Evolutionary conservation across 2,329 filamentous ascomycete genomes (phyloP), one percentile per base, ranked within the genome.

Genomic region (Aspergillus latus): DNA sequence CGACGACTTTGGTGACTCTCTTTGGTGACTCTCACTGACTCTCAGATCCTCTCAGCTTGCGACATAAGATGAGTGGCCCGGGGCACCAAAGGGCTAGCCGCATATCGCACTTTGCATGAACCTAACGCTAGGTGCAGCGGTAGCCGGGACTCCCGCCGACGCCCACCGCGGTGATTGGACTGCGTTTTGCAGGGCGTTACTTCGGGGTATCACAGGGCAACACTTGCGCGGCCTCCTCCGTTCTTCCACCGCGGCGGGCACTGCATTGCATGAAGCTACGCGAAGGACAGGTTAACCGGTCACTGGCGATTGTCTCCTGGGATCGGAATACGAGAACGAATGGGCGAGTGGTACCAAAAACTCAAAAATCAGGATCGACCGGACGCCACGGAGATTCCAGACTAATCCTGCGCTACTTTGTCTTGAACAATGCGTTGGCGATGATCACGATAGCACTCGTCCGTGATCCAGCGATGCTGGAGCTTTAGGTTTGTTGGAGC

Each of bases 121-220:
- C 30, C 29, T 26, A 48, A 34, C 8, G n/a, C 30, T 34, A 34
- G 32, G 46, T 49, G 26, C 34, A 16, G 32, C 32, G 16, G 16
- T 47, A 47, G 34, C 10, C 28, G 36, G 36, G 36, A 37, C 16
- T 15, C 8, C 28, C n/a, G 21, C 21, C 3, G 47, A 21, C 47
- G 15, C n/a, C 32, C n/a, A 26, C 5, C 32, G 8, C 26, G 16
- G 29, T 52, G 32, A 45, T 51, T 51, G 49, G 48, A 11, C 16
- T 16, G 34, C 11, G 21, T 37, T 11, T 37, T 11, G 7, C 15
- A 15, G 5, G 39, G 49, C 40, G 29, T 16, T 45, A 36, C 49
- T 37, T 52, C 40, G 49, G 30, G n/a, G 50, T 37, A 46, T 52
- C 50, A 52, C 50, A 52, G 26, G 30, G 42, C 50, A 49, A 49